These are phyloP conservation scores for Penicillium coffeae DNA, from an alignment of 495 filamentous ascomycete genomes.

Conservation along the genomic window DNA sequence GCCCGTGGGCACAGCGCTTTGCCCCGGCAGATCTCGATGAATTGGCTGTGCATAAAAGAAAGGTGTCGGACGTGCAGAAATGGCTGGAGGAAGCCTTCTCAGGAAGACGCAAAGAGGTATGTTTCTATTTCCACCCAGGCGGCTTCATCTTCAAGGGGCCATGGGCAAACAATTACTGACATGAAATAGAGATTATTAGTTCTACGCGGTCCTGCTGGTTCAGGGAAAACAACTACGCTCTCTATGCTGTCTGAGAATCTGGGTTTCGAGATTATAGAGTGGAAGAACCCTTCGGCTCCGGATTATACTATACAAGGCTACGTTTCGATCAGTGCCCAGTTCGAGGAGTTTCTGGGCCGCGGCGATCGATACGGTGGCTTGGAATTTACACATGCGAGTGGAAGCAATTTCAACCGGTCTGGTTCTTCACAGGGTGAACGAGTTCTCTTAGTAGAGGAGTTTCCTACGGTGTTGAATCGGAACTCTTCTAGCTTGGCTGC, in stretches of 20 bases:
- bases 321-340: constrained; percentile 65
- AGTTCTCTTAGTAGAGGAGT: constrained; percentile 88
- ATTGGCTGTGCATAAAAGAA: constrained; percentile 87
- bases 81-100: constrained; percentile 76
- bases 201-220: constrained; percentile 86
- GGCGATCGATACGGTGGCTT: constrained; percentile 76
- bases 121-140: too few relatives aligned
- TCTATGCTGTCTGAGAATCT: constrained; percentile 68
- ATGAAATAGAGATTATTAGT: constrained; percentile 65
- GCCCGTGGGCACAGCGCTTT: constrained; percentile 86
- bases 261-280: constrained; percentile 75
- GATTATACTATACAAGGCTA: constrained; percentile 55
- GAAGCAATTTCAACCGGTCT: not conserved
- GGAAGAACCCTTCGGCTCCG: constrained; percentile 73
- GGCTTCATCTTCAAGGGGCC: too few relatives aligned
- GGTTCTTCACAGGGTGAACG: constrained; percentile 29
- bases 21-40: constrained; percentile 70
- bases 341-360: constrained; percentile 84
- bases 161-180: too few relatives aligned
- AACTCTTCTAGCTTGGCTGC: constrained; percentile 62
- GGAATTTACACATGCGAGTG: constrained; percentile 40
- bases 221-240: constrained; percentile 87
- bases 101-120: constrained; percentile 41
- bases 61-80: constrained; percentile 76
- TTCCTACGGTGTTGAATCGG: constrained; percentile 74